Percentiles rank a stretch among this genome's conserved stretches.
These are phyloP conservation scores for Capsella rubella DNA, from an alignment of 441 rosid genomes.

Conservation along the genomic window DNA sequence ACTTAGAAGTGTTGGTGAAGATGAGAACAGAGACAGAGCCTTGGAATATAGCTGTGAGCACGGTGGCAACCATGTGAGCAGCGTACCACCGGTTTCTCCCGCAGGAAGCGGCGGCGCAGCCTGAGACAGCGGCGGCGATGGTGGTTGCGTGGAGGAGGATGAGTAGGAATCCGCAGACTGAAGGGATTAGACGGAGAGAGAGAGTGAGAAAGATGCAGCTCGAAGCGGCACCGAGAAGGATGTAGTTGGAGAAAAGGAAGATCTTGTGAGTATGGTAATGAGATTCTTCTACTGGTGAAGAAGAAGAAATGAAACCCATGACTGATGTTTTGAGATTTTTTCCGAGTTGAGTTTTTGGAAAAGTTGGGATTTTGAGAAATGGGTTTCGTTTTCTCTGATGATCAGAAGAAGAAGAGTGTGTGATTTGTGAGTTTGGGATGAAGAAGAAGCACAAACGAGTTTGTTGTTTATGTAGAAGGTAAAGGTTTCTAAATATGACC, in stretches of 20 bases:
- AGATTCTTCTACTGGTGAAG: conserved; percentile 38
- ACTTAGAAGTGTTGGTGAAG: conserved; percentile 65
- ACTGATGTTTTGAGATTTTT: too few relatives aligned
- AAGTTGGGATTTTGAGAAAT: conserved; percentile 15
- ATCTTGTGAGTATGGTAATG: conserved; percentile 66
- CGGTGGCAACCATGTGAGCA: conserved; percentile 86
- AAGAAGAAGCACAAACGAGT: conserved; percentile 2
- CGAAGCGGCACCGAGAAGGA: conserved; percentile 88
- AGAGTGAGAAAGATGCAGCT: conserved; percentile 92
- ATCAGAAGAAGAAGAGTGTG: conserved; percentile 1
- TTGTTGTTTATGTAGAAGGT: conserved; percentile 40
- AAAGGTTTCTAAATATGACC: conserved; percentile 44
- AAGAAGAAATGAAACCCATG: conserved; percentile 41
- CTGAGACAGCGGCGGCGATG: conserved; percentile 74
- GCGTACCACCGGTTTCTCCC: conserved; percentile 71
- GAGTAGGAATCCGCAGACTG: conserved; percentile 78
- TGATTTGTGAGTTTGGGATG: conserved; percentile 18
- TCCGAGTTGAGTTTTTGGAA: background rate
- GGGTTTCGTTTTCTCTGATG: conserved; percentile 6
- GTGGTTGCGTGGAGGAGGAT: conserved; percentile 86
- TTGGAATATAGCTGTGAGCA: conserved; percentile 82
- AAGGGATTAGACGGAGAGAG: conserved; percentile 85
- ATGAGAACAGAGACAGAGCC: conserved; percentile 85
- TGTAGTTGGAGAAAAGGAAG: conserved; percentile 85
- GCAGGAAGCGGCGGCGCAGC: conserved; percentile 72